These are phyloP conservation scores for Monilinia laxa DNA, from an alignment of 2,329 filamentous ascomycete genomes.

Conservation along the genomic window DNA sequence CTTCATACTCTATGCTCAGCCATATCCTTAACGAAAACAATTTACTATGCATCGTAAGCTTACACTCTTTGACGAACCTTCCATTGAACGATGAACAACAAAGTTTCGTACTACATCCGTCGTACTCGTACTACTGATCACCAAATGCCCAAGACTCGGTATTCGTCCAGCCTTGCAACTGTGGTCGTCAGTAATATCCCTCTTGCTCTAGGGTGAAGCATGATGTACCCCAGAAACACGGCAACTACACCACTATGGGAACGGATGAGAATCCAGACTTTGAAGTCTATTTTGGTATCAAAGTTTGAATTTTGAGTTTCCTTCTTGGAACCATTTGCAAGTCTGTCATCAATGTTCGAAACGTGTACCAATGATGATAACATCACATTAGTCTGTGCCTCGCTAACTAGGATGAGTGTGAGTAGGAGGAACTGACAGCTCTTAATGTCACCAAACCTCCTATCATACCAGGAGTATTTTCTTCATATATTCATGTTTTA, in stretches of 20 bases:
- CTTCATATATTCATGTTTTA: slow-evolving; percentile 2
- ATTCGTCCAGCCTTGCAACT: slow-evolving; percentile 12
- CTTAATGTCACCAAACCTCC: slow-evolving; percentile 5
- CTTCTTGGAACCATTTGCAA: background rate
- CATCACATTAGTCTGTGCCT: background rate
- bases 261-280: background rate
- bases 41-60: slow-evolving; percentile 4
- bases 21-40: slow-evolving; percentile 9
- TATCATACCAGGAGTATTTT: background rate
- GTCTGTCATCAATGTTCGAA: background rate
- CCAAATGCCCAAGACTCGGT: slow-evolving; percentile 6
- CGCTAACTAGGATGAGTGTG: background rate
- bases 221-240: slow-evolving; percentile 13
- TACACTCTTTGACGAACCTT: background rate
- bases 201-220: background rate
- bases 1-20: background rate
- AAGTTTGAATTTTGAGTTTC: background rate
- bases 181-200: background rate
- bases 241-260: background rate
- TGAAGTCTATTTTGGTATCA: too few species aligned
- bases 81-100: background rate
- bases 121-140: background rate
- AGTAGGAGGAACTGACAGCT: slow-evolving; percentile 6
- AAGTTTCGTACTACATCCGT: background rate
- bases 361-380: slow-evolving; percentile 1